Conservation (phyloP, 495 filamentous ascomycete species). For the Penicillium goetzii region DNA sequence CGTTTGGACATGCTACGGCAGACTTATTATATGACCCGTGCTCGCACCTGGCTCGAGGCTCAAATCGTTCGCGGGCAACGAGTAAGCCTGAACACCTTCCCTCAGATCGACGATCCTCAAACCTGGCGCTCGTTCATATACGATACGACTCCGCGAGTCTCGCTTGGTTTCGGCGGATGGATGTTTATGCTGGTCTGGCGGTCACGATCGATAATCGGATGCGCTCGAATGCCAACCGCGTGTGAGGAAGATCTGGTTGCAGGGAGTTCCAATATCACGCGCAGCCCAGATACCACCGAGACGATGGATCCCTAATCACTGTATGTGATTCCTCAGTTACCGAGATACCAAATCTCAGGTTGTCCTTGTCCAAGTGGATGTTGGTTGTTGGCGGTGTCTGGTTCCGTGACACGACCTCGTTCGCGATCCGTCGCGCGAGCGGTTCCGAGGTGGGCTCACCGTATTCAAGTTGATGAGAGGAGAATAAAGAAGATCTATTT, state of each 20-base stretch:
- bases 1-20: conserved; percentile 45
- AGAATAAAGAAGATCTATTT: background rate
- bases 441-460: conserved; percentile 11
- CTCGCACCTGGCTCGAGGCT: conserved; percentile 7
- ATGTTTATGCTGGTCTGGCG: background rate
- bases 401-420: conserved; percentile 31
- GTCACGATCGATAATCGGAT: background rate
- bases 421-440: conserved; percentile 32
- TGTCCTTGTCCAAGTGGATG: conserved; percentile 15
- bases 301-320: background rate
- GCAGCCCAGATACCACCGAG: background rate
- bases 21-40: conserved; percentile 3
- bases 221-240: conserved; percentile 3
- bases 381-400: conserved; percentile 7
- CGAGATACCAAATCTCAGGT: conserved; percentile 18
- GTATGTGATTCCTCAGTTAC: background rate
- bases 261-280: conserved; percentile 11
- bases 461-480: conserved; percentile 4
- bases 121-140: background rate
- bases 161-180: background rate
- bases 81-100: conserved; percentile 12
- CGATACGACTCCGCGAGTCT: background rate
- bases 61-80: conserved; percentile 2
- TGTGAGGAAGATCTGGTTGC: conserved; percentile 3
- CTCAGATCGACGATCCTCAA: conserved; percentile 3